These are phyloP conservation scores for Rossbeevera mucosa DNA, from an alignment of 768 basidiomycete species.

Conservation along the genomic window DNA sequence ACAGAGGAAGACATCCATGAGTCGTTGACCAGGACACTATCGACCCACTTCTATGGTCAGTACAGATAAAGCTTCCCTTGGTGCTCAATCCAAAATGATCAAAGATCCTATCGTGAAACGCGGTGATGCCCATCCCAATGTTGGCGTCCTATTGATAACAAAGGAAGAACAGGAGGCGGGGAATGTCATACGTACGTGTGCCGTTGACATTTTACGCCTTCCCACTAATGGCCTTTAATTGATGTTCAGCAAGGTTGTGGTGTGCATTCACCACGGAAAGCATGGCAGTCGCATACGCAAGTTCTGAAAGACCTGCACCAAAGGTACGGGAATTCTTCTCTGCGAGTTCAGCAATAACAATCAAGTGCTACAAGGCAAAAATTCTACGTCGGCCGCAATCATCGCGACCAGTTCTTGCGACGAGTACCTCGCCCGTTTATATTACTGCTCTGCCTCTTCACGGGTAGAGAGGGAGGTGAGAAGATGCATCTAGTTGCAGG, in stretches of 20 bases:
- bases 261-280: slow-evolving; percentile 80
- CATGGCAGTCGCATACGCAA: slow-evolving; percentile 75
- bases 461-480: slow-evolving; percentile 3
- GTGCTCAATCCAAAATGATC: background rate
- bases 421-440: slow-evolving; percentile 41
- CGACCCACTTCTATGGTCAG: slow-evolving; percentile 50
- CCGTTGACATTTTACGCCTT: background rate
- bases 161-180: slow-evolving; percentile 35
- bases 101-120: slow-evolving; percentile 35
- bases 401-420: slow-evolving; percentile 1
- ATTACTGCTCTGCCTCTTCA: slow-evolving; percentile 51
- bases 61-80: background rate
- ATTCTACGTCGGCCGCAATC: slow-evolving; percentile 30
- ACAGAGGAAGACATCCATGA: slow-evolving; percentile 52
- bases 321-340: slow-evolving; percentile 41
- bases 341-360: background rate
- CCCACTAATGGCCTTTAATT: background rate
- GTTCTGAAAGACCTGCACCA: slow-evolving; percentile 47
- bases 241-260: slow-evolving; percentile 59
- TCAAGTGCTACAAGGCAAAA: slow-evolving; percentile 26
- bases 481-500: background rate
- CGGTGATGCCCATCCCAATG: slow-evolving; percentile 47
- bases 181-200: slow-evolving; percentile 24
- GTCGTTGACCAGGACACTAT: slow-evolving; percentile 42
- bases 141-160: slow-evolving; percentile 61